Evolutionary conservation across 129 eudicot genomes (phyloP).

Genomic region (Escallonia herrerae): DNA sequence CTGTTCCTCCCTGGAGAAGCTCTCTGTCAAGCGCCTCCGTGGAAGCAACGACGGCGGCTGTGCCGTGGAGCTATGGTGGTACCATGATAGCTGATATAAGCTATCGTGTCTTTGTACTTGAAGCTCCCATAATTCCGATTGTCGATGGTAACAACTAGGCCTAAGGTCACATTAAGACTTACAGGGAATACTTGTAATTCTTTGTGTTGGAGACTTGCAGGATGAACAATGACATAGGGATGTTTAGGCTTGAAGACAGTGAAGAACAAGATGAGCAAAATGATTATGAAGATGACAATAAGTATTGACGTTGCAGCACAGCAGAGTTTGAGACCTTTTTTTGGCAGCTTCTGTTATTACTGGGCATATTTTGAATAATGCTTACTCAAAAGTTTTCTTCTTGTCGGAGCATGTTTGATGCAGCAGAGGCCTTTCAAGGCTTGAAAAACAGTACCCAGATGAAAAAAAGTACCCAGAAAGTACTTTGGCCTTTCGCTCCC

Average conservation of each 20-base stretch:
- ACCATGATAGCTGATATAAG: slow-evolving; percentile 6
- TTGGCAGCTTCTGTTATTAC: no score
- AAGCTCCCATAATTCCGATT: slow-evolving; percentile 20
- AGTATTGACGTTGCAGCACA: not conserved
- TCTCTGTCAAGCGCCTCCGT: no score
- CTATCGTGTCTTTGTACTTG: not conserved
- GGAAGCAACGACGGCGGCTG: no score
- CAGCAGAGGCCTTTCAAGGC: no score
- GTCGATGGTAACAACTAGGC: no score
- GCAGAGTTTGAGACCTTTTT: slow-evolving; percentile 10
- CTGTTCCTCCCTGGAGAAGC: no score
- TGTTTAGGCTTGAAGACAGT: slow-evolving; percentile 16
- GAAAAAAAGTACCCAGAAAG: no score
- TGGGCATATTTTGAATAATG: no score
- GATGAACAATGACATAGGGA: slow-evolving; percentile 6
- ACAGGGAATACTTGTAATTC: slow-evolving; percentile 7
- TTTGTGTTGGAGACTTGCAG: slow-evolving; percentile 8
- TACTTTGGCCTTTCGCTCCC: no score
- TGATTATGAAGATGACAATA: not conserved
- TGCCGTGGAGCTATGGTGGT: slow-evolving; percentile 3
- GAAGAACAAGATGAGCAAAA: slow-evolving; percentile 4
- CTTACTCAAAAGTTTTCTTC: no score
- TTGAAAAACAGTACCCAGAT: no score
- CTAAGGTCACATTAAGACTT: slow-evolving; percentile 11
- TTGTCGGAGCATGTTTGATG: no score